phyloP scores from a whole-genome alignment of 2,329 filamentous ascomycete species.

The Sarocladium oryzae region DNA sequence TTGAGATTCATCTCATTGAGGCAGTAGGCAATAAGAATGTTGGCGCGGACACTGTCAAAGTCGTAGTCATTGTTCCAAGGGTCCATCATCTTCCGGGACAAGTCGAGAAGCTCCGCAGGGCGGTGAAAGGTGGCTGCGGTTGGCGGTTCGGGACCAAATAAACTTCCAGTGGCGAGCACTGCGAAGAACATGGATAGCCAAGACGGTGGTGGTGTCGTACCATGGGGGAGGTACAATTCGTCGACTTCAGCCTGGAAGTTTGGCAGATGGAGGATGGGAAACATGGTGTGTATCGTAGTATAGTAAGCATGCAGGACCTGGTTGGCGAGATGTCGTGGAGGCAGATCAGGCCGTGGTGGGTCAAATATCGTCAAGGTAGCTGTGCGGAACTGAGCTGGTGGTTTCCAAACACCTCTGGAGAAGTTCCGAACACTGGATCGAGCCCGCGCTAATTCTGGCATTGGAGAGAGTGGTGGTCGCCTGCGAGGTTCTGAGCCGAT shows the following conservation, averaged over 20 bases:
- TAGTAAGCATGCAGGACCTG: constrained; percentile 71
- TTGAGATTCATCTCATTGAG: constrained; percentile 81
- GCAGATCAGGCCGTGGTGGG: constrained; percentile 56
- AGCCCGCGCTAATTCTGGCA: constrained; percentile 65
- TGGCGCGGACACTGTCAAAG: constrained; percentile 66
- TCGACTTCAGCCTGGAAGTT: constrained; percentile 73
- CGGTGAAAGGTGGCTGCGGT: constrained; percentile 46
- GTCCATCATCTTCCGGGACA: constrained; percentile 63
- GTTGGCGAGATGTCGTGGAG: constrained; percentile 63
- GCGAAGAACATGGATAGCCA: constrained; percentile 80
- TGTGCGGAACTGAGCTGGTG: constrained; percentile 61
- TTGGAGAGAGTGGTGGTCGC: constrained; percentile 51
- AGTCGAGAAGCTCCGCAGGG: constrained; percentile 62
- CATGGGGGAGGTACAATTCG: constrained; percentile 62
- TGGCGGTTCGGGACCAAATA: constrained; percentile 56
- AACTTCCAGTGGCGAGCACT: constrained; percentile 73
- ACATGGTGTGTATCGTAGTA: constrained; percentile 67
- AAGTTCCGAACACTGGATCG: constrained; percentile 66
- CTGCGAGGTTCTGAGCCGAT: constrained; percentile 60
- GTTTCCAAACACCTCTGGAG: constrained; percentile 73
- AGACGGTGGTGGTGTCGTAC: constrained; percentile 52
- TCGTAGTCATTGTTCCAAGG: constrained; percentile 75
- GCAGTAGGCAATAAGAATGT: constrained; percentile 70
- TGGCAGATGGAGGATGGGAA: constrained; percentile 85
- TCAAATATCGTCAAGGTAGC: constrained; percentile 42